Percentiles rank a stretch among this genome's conserved stretches.
Conservation (phyloP, 768 basidiomycete species). For the Boletus coccyginus region DNA sequence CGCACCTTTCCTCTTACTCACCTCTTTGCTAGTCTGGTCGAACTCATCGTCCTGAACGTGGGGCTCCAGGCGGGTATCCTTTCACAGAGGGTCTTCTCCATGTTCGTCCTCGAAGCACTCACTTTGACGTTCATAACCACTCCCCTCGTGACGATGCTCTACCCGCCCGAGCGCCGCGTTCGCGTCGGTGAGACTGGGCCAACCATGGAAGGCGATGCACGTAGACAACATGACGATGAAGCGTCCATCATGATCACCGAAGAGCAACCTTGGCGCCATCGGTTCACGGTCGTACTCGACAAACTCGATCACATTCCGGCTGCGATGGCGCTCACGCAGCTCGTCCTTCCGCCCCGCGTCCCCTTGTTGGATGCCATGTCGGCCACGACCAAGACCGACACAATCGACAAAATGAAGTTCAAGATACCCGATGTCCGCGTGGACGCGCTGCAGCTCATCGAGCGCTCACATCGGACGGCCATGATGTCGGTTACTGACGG, state of each 20-base stretch:
- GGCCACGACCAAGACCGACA: constrained; percentile 3
- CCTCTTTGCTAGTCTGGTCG: constrained; percentile 61
- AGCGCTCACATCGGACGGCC: constrained; percentile 66
- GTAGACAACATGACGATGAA: constrained; percentile 9
- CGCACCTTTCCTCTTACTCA: neutral
- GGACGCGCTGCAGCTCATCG: constrained; percentile 84
- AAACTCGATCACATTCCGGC: constrained; percentile 86
- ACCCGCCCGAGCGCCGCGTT: constrained; percentile 59
- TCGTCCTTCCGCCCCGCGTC: constrained; percentile 51
- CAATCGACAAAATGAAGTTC: constrained; percentile 1
- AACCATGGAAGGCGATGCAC: constrained; percentile 34
- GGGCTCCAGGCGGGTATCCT: constrained; percentile 82
- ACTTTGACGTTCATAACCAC: constrained; percentile 85
- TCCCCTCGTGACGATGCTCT: constrained; percentile 63
- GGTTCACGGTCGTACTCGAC: constrained; percentile 85
- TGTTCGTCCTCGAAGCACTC: constrained; percentile 89
- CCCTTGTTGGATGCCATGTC: constrained; percentile 5
- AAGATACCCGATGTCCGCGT: constrained; percentile 40
- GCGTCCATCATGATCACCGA: constrained; percentile 6
- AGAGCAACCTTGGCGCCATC: constrained; percentile 42
- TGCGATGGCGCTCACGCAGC: constrained; percentile 86
- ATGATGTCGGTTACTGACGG: constrained; percentile 67
- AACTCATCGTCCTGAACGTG: constrained; percentile 94
- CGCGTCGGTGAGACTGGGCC: constrained; percentile 35
- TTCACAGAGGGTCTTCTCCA: constrained; percentile 76